Percentiles rank a stretch among this genome's conserved stretches.
phyloP scores from a whole-genome alignment of 345 rosid species.

The Hevea brasiliensis region DNA sequence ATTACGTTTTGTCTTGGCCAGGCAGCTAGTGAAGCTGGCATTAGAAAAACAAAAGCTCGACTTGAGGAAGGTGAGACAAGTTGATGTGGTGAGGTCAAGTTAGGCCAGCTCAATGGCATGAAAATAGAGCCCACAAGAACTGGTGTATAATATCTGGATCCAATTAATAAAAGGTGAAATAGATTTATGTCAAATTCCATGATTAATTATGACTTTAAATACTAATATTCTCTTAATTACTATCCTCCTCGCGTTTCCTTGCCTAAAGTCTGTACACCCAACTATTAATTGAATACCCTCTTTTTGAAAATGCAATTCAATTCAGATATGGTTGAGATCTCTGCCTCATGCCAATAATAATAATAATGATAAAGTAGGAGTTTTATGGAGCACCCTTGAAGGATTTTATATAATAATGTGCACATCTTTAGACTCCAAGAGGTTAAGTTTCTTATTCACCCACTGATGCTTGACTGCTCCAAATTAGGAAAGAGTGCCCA shows the following conservation, averaged over 20 bases:
- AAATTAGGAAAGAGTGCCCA: background rate
- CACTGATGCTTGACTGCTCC: background rate
- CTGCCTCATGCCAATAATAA: background rate
- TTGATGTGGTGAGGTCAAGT: background rate
- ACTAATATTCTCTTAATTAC: background rate
- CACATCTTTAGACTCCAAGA: background rate
- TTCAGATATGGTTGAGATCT: constrained; percentile 9
- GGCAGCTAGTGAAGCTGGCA: background rate
- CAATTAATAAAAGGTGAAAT: background rate
- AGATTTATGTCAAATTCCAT: background rate
- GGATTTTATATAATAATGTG: too few species aligned
- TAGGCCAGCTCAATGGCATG: constrained; percentile 16
- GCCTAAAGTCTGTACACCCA: background rate
- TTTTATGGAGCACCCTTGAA: too few species aligned
- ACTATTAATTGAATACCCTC: too few species aligned
- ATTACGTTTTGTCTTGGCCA: constrained; percentile 8
- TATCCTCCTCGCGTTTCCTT: too few species aligned
- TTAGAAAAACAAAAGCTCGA: background rate
- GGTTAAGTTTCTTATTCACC: background rate
- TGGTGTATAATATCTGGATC: background rate
- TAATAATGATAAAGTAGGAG: too few species aligned
- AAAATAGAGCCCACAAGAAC: constrained; percentile 14
- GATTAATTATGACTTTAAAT: background rate
- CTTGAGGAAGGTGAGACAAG: background rate
- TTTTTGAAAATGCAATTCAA: background rate